These are phyloP conservation scores for Wallacemonas sp. DNA, from an alignment of 208 protist genomes.

Conservation along the genomic window DNA sequence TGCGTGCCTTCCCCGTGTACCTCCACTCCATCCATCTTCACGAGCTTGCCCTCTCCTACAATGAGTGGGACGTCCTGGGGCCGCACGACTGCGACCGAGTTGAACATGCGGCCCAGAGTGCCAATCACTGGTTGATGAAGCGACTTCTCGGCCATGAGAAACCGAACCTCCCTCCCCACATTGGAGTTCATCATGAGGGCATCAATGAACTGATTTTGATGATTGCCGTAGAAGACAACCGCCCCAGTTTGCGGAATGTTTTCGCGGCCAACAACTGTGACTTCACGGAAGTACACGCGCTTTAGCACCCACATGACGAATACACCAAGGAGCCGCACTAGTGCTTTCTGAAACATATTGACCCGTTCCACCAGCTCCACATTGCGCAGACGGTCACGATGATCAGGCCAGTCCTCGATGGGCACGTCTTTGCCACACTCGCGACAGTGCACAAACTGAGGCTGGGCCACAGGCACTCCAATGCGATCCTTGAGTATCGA, in stretches of 20 bases:
- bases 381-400: conserved; percentile 68
- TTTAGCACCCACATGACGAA: conserved; percentile 87
- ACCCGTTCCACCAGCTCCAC: conserved; percentile 56
- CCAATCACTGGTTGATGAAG: conserved; percentile 84
- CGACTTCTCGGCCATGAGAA: conserved; percentile 93
- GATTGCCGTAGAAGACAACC: conserved; percentile 93
- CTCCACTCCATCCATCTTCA: conserved; percentile 37
- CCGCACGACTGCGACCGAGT: conserved; percentile 91
- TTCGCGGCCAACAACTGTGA: conserved; percentile 84
- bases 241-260: conserved; percentile 89
- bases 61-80: conserved; percentile 87
- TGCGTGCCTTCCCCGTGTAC: conserved; percentile 69
- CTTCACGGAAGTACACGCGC: conserved; percentile 93
- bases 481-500: conserved; percentile 48
- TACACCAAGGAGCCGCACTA: conserved; percentile 64
- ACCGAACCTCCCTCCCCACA: conserved; percentile 76
- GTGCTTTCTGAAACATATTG: conserved; percentile 43
- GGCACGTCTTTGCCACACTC: conserved; percentile 68
- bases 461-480: conserved; percentile 19
- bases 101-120: conserved; percentile 77
- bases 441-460: conserved; percentile 51
- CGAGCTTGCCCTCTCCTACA: conserved; percentile 52
- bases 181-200: conserved; percentile 89
- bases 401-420: conserved; percentile 71
- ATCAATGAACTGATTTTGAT: conserved; percentile 94